Conservation (phyloP, 2,329 filamentous ascomycete species). For the Exserohilum rostratum region DNA sequence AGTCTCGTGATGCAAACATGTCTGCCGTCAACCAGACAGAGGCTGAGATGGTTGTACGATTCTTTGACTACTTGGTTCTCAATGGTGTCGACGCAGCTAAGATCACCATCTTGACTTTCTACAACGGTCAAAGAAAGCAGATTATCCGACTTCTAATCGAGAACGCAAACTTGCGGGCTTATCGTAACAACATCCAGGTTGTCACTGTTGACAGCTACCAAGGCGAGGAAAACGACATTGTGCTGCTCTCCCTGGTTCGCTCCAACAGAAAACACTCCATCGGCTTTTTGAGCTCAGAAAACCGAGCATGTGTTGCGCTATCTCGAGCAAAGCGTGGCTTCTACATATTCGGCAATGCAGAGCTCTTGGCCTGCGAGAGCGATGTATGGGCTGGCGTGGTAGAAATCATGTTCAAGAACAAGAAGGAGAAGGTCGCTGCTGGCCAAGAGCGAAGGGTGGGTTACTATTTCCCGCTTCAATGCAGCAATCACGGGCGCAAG, state of each 20-base stretch:
- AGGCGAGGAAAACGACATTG: constrained; percentile 81
- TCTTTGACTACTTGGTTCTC: constrained; percentile 73
- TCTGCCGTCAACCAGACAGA: constrained; percentile 75
- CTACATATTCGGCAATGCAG: constrained; percentile 81
- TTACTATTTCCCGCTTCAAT: constrained; percentile 66
- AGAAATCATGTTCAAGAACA: constrained; percentile 52
- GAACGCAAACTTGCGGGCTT: constrained; percentile 49
- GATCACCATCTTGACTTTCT: constrained; percentile 86
- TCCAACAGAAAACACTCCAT: constrained; percentile 65
- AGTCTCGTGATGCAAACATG: constrained; percentile 66
- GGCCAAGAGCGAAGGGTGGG: constrained; percentile 50
- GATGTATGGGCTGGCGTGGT: constrained; percentile 60
- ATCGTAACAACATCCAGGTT: constrained; percentile 59
- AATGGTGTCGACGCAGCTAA: constrained; percentile 66
- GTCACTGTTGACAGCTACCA: constrained; percentile 89
- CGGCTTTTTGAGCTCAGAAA: constrained; percentile 74
- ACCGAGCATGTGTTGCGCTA: constrained; percentile 67
- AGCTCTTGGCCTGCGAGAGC: constrained; percentile 56
- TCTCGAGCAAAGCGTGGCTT: constrained; percentile 78
- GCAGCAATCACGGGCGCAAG: constrained; percentile 62
- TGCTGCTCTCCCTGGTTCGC: constrained; percentile 80
- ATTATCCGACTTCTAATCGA: constrained; percentile 60
- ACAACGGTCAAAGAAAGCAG: constrained; percentile 78
- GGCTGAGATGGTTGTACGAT: constrained; percentile 75
- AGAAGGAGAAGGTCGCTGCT: constrained; percentile 42